A percentile compares a stretch with the other conserved stretches of the same genome.
phyloP scores from a whole-genome alignment of 2,329 filamentous ascomycete species.

The Fusarium avenaceum region DNA sequence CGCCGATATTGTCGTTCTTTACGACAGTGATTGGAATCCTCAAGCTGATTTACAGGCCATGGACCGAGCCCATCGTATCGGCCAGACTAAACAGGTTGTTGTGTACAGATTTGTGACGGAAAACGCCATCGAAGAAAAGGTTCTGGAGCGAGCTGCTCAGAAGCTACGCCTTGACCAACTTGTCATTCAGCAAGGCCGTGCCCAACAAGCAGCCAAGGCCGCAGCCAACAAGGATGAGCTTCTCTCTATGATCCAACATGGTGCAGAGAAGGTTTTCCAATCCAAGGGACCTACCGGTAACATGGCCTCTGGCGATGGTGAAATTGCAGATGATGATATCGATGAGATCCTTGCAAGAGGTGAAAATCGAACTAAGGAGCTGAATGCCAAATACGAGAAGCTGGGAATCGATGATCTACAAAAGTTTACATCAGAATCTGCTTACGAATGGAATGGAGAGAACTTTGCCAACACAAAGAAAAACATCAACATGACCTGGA shows the following conservation, averaged over 20 bases:
- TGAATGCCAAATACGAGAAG: slow-evolving; percentile 96
- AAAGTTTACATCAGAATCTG: slow-evolving; percentile 96
- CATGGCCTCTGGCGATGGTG: slow-evolving; percentile 69
- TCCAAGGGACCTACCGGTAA: slow-evolving; percentile 75
- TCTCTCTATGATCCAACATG: slow-evolving; percentile 98
- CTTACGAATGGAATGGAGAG: slow-evolving; percentile 99
- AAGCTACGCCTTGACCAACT: slow-evolving; percentile 96
- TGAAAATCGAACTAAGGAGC: slow-evolving; percentile 87
- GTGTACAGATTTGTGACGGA: slow-evolving; percentile 98
- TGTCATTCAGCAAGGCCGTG: slow-evolving; percentile 96
- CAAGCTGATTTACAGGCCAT: slow-evolving; percentile 98
- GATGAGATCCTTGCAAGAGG: slow-evolving; percentile 88
- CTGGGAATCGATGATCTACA: slow-evolving; percentile 96
- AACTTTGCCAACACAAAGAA: slow-evolving; percentile 94
- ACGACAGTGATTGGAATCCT: slow-evolving; percentile 98
- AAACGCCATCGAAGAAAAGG: slow-evolving; percentile 98
- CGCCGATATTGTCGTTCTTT: slow-evolving; percentile 95
- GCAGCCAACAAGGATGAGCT: slow-evolving; percentile 97
- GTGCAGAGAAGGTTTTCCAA: slow-evolving; percentile 93
- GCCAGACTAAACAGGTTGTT: slow-evolving; percentile 96
- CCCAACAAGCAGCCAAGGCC: slow-evolving; percentile 89
- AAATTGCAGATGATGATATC: slow-evolving; percentile 88
- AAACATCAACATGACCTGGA: slow-evolving; percentile 94
- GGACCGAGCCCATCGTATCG: slow-evolving; percentile 98
- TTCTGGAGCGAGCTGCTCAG: slow-evolving; percentile 94